These are phyloP conservation scores for Emmonsiellopsis sp. DNA, from an alignment of 2,329 filamentous ascomycete species.

Conservation along the genomic window DNA sequence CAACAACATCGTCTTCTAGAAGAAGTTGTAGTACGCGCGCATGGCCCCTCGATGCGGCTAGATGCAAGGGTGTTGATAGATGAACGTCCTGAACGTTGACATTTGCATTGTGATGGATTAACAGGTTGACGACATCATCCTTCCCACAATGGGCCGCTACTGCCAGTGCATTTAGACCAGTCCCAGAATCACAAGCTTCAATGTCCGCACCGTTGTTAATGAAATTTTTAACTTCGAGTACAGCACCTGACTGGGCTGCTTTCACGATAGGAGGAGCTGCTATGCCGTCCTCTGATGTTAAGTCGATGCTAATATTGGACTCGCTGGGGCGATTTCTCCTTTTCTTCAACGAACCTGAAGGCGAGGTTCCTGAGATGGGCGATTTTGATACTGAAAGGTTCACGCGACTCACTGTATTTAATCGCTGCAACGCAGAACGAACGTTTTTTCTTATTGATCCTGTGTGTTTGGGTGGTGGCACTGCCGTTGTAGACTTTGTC, in stretches of 20 bases:
- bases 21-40: conserved; percentile 28
- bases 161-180: conserved; percentile 27
- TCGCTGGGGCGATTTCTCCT: conserved; percentile 17
- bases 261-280: conserved; percentile 26
- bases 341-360: conserved; percentile 11
- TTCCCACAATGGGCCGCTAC: conserved; percentile 32
- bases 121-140: conserved; percentile 23
- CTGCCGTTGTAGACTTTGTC: conserved; percentile 1
- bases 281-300: conserved; percentile 18
- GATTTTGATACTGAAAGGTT: conserved; percentile 1
- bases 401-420: conserved; percentile 5
- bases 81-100: conserved; percentile 22
- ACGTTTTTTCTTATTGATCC: conserved; percentile 6
- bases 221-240: conserved; percentile 24
- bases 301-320: conserved; percentile 27
- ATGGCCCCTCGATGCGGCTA: conserved; percentile 26
- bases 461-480: background rate
- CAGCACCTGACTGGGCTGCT: conserved; percentile 26
- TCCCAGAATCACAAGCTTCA: conserved; percentile 21
- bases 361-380: conserved; percentile 6
- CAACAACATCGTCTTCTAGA: conserved; percentile 15
- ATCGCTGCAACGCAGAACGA: conserved; percentile 1
- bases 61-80: conserved; percentile 23
- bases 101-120: conserved; percentile 24
- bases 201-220: conserved; percentile 22